phyloP scores from a whole-genome alignment of 2,329 filamentous ascomycete species.

The Fonsecaea erecta region DNA sequence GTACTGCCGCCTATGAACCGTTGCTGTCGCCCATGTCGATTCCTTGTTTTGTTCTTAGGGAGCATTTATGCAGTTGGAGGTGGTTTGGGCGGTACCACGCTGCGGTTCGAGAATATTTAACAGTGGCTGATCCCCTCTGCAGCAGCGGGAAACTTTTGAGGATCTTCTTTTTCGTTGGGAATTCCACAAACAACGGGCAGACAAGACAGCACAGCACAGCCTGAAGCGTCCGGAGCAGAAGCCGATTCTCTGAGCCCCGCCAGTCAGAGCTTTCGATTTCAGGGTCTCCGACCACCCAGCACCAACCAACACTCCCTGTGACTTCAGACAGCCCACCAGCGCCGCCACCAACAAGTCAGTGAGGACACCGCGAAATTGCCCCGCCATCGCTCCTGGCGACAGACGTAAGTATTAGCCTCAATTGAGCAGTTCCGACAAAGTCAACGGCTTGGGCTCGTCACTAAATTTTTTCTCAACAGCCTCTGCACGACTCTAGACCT shows the following conservation, averaged over 20 bases:
- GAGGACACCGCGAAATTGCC: background rate
- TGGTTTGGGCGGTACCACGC: background rate
- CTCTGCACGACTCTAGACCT: background rate
- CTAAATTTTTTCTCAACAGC: constrained; percentile 28
- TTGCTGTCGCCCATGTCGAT: constrained; percentile 7
- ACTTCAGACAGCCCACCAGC: background rate
- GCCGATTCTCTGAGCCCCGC: constrained; percentile 1
- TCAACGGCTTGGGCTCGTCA: constrained; percentile 21
- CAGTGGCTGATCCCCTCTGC: background rate
- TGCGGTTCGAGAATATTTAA: constrained; percentile 7
- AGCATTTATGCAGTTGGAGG: background rate
- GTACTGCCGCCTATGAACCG: constrained; percentile 3
- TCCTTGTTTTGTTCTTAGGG: constrained; percentile 6
- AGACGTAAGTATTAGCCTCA: constrained; percentile 28
- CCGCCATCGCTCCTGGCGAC: constrained; percentile 8
- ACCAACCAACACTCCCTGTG: background rate
- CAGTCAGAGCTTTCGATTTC: constrained; percentile 9
- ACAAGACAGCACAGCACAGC: constrained; percentile 3
- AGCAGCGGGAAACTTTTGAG: constrained; percentile 7
- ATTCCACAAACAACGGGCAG: background rate
- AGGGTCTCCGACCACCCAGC: background rate
- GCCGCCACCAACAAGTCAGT: background rate
- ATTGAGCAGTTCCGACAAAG: constrained; percentile 25
- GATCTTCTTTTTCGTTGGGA: background rate
- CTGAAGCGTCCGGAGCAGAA: constrained; percentile 16